These are phyloP conservation scores for Handroanthus guayacan DNA, from an alignment of 257 asterid species.

Conservation along the genomic window DNA sequence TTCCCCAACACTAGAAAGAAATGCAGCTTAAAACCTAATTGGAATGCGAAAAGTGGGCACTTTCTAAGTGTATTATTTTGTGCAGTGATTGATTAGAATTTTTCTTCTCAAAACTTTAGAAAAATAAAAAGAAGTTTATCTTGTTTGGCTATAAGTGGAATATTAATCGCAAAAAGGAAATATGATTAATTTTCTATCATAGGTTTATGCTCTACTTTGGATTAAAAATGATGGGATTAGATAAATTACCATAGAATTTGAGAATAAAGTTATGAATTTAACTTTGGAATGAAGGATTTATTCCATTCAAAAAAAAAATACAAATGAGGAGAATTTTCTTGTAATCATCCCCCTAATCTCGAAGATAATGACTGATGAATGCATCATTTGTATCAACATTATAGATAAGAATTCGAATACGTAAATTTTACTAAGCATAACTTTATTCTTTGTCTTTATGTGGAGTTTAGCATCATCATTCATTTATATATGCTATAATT, in stretches of 20 bases:
- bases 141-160: constrained; percentile 45
- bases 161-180: constrained; percentile 32
- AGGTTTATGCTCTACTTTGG: constrained; percentile 41
- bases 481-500: background rate
- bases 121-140: constrained; percentile 3
- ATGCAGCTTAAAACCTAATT: constrained; percentile 43
- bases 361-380: constrained; percentile 38
- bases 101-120: constrained; percentile 13
- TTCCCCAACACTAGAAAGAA: constrained; percentile 44
- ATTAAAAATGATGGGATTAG: constrained; percentile 44
- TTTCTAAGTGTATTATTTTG: constrained; percentile 21
- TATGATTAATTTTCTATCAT: constrained; percentile 29
- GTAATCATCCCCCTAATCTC: constrained; percentile 32
- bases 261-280: constrained; percentile 49
- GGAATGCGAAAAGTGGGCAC: constrained; percentile 41
- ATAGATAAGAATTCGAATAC: constrained; percentile 37
- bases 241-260: constrained; percentile 39
- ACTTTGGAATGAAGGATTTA: constrained; percentile 49
- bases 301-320: constrained; percentile 38
- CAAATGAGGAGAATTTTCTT: constrained; percentile 22
- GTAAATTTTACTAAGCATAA: constrained; percentile 18
- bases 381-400: constrained; percentile 23
- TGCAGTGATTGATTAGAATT: constrained; percentile 28
- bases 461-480: constrained; percentile 23
- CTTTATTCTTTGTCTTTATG: constrained; percentile 37